phyloP scores from a whole-genome alignment of 1,284 basidiomycete species.

The Calocybe gambosa region DNA sequence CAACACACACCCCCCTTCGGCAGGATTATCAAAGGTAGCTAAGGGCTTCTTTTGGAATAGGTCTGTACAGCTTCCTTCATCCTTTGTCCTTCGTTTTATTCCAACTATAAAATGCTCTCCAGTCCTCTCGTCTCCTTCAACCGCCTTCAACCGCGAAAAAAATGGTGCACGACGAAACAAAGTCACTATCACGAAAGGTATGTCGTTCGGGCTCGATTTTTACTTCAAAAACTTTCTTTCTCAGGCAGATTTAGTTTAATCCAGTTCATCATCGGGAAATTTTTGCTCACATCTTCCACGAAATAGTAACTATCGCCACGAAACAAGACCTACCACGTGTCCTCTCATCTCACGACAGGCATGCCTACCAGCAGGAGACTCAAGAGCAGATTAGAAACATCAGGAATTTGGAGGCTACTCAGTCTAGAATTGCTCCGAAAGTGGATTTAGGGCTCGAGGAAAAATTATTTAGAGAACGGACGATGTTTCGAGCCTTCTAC shows the following conservation, averaged over 20 bases:
- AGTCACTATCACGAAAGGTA: neutral
- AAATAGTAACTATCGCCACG: slow-evolving; percentile 6
- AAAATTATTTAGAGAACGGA: slow-evolving; percentile 22
- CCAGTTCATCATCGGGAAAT: neutral
- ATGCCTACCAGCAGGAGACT: slow-evolving; percentile 18
- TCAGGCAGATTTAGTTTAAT: neutral
- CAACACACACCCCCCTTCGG: slow-evolving; percentile 21
- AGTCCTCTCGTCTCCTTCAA: neutral
- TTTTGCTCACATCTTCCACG: slow-evolving; percentile 1
- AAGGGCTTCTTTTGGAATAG: slow-evolving; percentile 13
- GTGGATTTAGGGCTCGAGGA: slow-evolving; percentile 21
- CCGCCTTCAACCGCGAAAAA: neutral
- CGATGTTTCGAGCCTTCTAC: slow-evolving; percentile 25
- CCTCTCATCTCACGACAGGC: slow-evolving; percentile 19
- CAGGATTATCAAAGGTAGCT: slow-evolving; percentile 7
- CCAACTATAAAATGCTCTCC: neutral
- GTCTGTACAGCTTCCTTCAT: slow-evolving; percentile 11
- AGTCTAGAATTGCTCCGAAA: slow-evolving; percentile 12
- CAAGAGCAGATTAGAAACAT: slow-evolving; percentile 20
- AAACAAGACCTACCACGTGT: slow-evolving; percentile 22
- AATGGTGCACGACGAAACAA: neutral
- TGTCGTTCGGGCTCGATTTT: neutral
- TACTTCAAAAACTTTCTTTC: neutral
- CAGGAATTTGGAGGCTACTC: slow-evolving; percentile 18
- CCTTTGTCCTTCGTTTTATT: slow-evolving; percentile 12